A percentile compares a stretch with the other conserved stretches of the same genome.
Evolutionary conservation across 2,329 filamentous ascomycete genomes (phyloP).

Genomic region (Aspergillus clavatus): DNA sequence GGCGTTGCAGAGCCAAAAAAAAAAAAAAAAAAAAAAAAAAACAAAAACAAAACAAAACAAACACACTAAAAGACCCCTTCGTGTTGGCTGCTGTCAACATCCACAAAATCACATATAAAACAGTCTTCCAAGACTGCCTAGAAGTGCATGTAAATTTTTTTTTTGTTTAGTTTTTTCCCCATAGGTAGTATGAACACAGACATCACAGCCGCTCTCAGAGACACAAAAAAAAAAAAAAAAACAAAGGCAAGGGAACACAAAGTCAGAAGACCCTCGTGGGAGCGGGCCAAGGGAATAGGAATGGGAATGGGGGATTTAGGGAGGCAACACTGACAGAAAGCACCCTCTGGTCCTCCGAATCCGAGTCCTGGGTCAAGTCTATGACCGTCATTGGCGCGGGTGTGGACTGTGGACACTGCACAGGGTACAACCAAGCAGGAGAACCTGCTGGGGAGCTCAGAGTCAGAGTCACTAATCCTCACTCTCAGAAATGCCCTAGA

Average conservation of each 20-base stretch:
- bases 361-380: conserved; percentile 24
- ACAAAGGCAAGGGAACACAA: too few species aligned
- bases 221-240: too few species aligned
- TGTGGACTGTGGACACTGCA: background rate
- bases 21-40: conserved; percentile 1
- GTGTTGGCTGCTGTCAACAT: background rate
- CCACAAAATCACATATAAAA: background rate
- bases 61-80: too few species aligned
- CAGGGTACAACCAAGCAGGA: background rate
- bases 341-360: conserved; percentile 15
- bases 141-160: background rate
- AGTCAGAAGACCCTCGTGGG: background rate
- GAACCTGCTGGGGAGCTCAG: too few species aligned
- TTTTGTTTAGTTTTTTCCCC: too few species aligned
- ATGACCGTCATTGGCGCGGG: conserved; percentile 17
- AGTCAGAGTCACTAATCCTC: too few species aligned
- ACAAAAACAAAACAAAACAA: background rate
- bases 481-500: background rate
- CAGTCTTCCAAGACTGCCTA: background rate
- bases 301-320: background rate
- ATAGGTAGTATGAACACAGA: too few species aligned
- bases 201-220: too few species aligned
- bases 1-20: too few species aligned
- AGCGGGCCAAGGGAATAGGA: background rate
- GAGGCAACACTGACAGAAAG: background rate